Conservation (phyloP, 2,329 filamentous ascomycete genomes). For the Fusarium nurragi region DNA sequence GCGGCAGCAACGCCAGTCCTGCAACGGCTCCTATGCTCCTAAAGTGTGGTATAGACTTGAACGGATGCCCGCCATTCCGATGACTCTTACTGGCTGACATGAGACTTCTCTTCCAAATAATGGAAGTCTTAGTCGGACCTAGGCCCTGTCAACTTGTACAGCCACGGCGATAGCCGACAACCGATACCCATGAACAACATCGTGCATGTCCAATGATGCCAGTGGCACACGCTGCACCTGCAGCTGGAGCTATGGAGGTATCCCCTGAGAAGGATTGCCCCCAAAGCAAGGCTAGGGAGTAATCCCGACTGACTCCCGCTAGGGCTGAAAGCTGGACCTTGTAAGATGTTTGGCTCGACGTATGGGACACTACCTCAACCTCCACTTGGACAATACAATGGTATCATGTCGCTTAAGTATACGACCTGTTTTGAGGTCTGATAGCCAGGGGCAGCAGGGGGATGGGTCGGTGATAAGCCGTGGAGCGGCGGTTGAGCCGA, state of each 20-base stretch:
- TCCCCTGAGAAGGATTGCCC: neutral
- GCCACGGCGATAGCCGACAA: conserved; percentile 31
- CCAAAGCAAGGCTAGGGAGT: neutral
- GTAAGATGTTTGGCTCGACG: conserved; percentile 22
- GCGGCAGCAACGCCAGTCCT: neutral
- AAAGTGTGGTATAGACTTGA: neutral
- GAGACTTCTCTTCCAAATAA: conserved; percentile 9
- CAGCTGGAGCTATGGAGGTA: neutral
- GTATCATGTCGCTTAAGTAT: neutral
- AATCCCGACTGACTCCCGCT: conserved; percentile 4
- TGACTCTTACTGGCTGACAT: conserved; percentile 8
- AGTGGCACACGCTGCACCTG: neutral
- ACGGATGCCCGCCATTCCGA: conserved; percentile 21
- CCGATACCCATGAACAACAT: too few species aligned
- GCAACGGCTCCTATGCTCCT: neutral
- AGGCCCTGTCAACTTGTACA: conserved; percentile 12
- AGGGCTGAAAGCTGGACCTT: conserved; percentile 25
- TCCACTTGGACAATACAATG: neutral
- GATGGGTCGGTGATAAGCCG: too few species aligned
- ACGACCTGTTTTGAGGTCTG: conserved; percentile 1
- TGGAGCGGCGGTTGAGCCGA: neutral
- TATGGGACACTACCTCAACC: neutral
- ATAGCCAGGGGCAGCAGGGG: neutral
- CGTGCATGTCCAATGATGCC: conserved; percentile 3
- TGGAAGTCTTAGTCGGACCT: conserved; percentile 6